phyloP scores from a whole-genome alignment of 768 basidiomycete species.

The Lentinula aciculospora region DNA sequence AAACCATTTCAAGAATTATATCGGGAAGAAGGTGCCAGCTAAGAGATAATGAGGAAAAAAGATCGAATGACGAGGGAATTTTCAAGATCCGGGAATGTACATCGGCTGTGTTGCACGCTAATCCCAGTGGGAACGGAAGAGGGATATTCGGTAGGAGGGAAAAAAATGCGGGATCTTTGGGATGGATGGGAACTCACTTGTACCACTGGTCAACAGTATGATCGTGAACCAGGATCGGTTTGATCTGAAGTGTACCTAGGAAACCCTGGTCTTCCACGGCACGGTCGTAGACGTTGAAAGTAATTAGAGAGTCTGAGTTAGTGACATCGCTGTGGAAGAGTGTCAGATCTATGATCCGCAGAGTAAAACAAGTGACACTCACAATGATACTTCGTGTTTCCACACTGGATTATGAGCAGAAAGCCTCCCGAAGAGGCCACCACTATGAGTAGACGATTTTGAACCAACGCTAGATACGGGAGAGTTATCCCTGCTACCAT shows the following conservation, averaged over 20 bases:
- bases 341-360: slow-evolving; percentile 11
- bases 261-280: slow-evolving; percentile 79
- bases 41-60: not conserved
- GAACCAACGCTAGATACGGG: slow-evolving; percentile 39
- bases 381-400: slow-evolving; percentile 99
- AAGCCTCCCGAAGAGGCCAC: slow-evolving; percentile 55
- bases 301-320: slow-evolving; percentile 75
- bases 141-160: slow-evolving; percentile 10
- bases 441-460: slow-evolving; percentile 27
- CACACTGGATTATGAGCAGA: slow-evolving; percentile 90
- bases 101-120: slow-evolving; percentile 8
- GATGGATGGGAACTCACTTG: slow-evolving; percentile 53
- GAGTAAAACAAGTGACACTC: slow-evolving; percentile 29
- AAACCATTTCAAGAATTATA: not conserved
- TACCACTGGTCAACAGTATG: slow-evolving; percentile 97
- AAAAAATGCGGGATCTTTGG: slow-evolving; percentile 9
- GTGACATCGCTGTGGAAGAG: slow-evolving; percentile 80
- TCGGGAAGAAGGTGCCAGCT: not conserved
- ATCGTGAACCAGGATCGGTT: slow-evolving; percentile 86
- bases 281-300: slow-evolving; percentile 90
- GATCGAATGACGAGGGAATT: slow-evolving; percentile 11
- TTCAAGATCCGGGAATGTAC: slow-evolving; percentile 8
- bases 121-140: slow-evolving; percentile 2
- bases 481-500: slow-evolving; percentile 36
- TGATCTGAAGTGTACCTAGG: slow-evolving; percentile 87